Base-by-base conservation (phyloP, 169 alveolate genomes). In the Babesia gibsoni region DNA sequence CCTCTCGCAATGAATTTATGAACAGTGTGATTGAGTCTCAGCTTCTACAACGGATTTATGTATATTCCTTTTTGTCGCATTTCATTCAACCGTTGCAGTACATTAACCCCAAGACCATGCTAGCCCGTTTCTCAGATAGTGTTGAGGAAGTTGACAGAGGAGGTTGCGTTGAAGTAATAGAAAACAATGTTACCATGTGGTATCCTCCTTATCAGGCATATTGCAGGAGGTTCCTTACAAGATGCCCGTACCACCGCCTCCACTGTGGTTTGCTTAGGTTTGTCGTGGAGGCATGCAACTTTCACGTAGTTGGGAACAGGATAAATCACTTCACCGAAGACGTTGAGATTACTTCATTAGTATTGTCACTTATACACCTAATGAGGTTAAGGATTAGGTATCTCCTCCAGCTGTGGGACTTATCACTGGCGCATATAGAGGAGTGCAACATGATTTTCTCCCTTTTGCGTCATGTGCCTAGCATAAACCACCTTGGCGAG, bases 231-330 rank as follows among this genome's bases (percentile, higher is more conserved):
- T 50, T 18, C 1, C 36, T 42, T 14, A 56, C 29, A n/a, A 23
- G 77, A 1, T 66, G 77, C 54, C 64, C 64, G 4, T 53, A 52
- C 43, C 77, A 66, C 66, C 25, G 30, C 56, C 33, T 66, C 36
- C 77, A 66, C 48, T 66, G 77, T 23, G 67, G 67, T 6, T 41
- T 66, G 35, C 67, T 66, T 22, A n/a, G 56, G 30, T 66, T 66
- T 14, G 52, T 66, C 3, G 56, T 25, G 27, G 77, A 66, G 14
- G 23, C 32, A 56, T 66, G 67, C 54, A 37, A 10, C 37, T 2
- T 30, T 25, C 66, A 66, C 52, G 43, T 4, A 0, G 39, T 36
- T 36, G 58, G 35, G 36, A 33, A 4, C 10, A 23, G 33, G 12
- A 41, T 35, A 9, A 23, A 10, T 4, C 14, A 27, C 43, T 29